Evolutionary conservation across 192 early-diverging fungal species (phyloP).

Genomic region (Mortierella hygrophila): DNA sequence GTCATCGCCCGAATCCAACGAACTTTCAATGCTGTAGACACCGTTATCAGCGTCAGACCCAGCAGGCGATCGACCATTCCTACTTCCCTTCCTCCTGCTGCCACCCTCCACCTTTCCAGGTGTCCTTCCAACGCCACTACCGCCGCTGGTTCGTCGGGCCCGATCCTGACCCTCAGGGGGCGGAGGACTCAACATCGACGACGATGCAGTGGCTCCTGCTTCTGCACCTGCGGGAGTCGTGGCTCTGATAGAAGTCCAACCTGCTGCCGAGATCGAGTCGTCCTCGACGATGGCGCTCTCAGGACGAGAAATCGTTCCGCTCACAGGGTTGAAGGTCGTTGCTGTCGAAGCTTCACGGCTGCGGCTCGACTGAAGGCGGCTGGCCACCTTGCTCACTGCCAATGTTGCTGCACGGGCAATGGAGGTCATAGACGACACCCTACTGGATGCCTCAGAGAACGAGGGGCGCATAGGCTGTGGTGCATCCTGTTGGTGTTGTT

Average conservation of each 20-base stretch:
- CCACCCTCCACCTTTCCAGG: background rate
- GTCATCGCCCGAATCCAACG: background rate
- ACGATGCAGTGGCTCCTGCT: background rate
- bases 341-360: slow-evolving; percentile 19
- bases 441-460: slow-evolving; percentile 27
- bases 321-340: background rate
- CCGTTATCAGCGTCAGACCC: slow-evolving; percentile 7
- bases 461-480: slow-evolving; percentile 11
- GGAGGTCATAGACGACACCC: slow-evolving; percentile 51
- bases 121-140: background rate
- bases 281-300: slow-evolving; percentile 21
- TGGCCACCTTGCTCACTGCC: slow-evolving; percentile 42
- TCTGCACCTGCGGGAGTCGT: background rate
- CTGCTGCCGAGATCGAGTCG: slow-evolving; percentile 9
- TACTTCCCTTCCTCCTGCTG: background rate
- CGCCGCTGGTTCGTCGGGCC: background rate
- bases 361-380: slow-evolving; percentile 24
- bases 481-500: background rate
- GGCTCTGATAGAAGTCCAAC: background rate
- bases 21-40: background rate
- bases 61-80: slow-evolving; percentile 10
- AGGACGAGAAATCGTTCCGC: slow-evolving; percentile 21
- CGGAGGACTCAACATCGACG: background rate
- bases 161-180: background rate
- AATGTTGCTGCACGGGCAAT: slow-evolving; percentile 46